phyloP scores from a whole-genome alignment of 345 rosid genomes.

The Corymbia maculata region DNA sequence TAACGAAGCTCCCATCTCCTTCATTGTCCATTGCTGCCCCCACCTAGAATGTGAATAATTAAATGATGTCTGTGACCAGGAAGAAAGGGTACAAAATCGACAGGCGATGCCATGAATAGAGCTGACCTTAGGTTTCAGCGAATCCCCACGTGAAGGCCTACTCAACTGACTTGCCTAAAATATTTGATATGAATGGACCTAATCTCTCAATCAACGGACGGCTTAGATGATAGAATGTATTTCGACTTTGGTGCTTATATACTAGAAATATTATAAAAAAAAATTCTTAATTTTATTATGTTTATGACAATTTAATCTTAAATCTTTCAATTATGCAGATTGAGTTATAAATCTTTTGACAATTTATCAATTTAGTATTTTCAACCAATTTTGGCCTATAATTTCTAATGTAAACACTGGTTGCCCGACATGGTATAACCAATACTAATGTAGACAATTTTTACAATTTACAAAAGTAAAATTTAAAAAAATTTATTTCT shows the following conservation, averaged over 20 bases:
- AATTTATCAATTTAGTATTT: no score
- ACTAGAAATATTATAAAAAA: no score
- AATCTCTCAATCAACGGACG: not conserved
- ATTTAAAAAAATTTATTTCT: no score
- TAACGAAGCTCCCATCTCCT: not conserved
- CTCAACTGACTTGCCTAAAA: not conserved
- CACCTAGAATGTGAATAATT: not conserved
- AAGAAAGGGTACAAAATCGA: not conserved
- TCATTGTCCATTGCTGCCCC: not conserved
- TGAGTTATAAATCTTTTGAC: not conserved
- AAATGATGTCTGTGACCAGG: not conserved
- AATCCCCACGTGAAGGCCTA: not conserved
- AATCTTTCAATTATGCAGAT: not conserved
- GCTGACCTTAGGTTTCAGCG: not conserved
- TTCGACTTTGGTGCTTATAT: not conserved
- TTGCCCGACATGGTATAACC: accelerated
- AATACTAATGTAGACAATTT: no score
- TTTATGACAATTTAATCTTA: not conserved
- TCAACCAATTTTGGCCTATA: accelerated
- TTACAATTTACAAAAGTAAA: no score
- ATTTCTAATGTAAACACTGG: accelerated
- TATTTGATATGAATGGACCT: not conserved
- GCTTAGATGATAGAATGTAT: not conserved
- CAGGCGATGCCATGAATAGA: not conserved
- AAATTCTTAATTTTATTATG: not conserved